Conservation (phyloP, 1,284 basidiomycete genomes). For the Mycosarcoma maydis region DNA sequence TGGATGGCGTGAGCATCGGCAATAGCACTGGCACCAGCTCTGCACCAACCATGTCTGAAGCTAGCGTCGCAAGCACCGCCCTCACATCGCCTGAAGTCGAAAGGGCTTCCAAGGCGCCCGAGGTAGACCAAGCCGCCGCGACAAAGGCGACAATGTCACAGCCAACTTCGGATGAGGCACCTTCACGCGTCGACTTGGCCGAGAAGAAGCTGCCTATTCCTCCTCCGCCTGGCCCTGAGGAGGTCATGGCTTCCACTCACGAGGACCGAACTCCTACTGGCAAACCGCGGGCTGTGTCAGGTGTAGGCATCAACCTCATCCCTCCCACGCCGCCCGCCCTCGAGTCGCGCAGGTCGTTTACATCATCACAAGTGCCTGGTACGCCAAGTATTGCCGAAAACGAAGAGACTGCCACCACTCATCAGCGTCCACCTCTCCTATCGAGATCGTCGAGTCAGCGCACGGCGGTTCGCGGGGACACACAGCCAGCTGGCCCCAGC, state of each 20-base stretch:
- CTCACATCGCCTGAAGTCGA: conserved; percentile 43
- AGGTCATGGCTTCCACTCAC: conserved; percentile 19
- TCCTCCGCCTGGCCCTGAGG: conserved; percentile 36
- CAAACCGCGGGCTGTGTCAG: conserved; percentile 20
- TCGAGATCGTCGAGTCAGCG: conserved; percentile 48
- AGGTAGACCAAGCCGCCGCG: not conserved
- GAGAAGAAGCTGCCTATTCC: conserved; percentile 55
- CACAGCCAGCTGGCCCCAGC: conserved; percentile 4
- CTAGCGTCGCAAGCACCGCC: conserved; percentile 48
- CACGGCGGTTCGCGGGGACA: conserved; percentile 18
- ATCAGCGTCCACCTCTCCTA: conserved; percentile 33
- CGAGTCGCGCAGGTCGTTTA: conserved; percentile 40
- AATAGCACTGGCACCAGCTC: conserved; percentile 4
- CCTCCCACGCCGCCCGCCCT: conserved; percentile 60
- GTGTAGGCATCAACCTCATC: conserved; percentile 58
- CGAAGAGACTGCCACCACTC: conserved; percentile 14
- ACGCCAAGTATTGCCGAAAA: conserved; percentile 34
- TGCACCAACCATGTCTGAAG: conserved; percentile 32
- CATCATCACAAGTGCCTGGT: conserved; percentile 29
- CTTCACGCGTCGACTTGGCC: conserved; percentile 4
- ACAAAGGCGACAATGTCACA: conserved; percentile 4
- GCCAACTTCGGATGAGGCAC: not conserved
- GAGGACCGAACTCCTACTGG: conserved; percentile 48
- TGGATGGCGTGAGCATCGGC: conserved; percentile 6
- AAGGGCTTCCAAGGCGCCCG: not conserved